phyloP scores from a whole-genome alignment of 2,329 filamentous ascomycete genomes.

The Epichloe scottii region DNA sequence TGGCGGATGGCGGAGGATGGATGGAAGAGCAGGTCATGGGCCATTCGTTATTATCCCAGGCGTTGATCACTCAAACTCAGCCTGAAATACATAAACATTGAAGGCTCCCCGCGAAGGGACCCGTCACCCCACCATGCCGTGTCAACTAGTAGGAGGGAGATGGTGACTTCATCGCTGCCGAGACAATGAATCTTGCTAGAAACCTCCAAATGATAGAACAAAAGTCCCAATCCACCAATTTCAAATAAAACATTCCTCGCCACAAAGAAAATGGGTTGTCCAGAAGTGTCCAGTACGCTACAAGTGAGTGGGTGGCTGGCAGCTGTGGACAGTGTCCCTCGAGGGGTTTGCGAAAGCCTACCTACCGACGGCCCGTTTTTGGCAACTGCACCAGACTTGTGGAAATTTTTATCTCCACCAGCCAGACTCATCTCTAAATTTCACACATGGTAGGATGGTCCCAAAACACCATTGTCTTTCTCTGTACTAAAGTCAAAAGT shows the following conservation, averaged over 20 bases:
- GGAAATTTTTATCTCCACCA: slow-evolving; percentile 7
- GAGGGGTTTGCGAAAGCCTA: neutral
- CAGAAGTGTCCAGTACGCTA: too few relatives aligned
- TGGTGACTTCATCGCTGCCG: too few relatives aligned
- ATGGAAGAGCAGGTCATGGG: neutral
- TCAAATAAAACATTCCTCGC: too few relatives aligned
- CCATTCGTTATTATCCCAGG: neutral
- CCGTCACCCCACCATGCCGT: too few relatives aligned
- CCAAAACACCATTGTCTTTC: neutral
- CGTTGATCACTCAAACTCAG: neutral
- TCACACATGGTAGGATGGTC: neutral
- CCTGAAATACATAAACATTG: too few relatives aligned
- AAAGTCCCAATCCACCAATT: too few relatives aligned
- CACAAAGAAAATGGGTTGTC: too few relatives aligned
- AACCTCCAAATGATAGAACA: too few relatives aligned
- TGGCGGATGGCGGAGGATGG: neutral
- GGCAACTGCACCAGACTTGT: neutral
- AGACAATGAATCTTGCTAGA: too few relatives aligned
- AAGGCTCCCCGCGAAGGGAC: too few relatives aligned
- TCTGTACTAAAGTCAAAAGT: neutral
- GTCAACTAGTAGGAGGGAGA: too few relatives aligned
- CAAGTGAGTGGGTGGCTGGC: neutral
- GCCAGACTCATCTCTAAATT: neutral
- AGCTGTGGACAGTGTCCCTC: neutral
- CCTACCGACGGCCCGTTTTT: neutral